Base-by-base conservation (phyloP, 2,329 filamentous ascomycete species). In the Microcyclospora tardicrescens region DNA sequence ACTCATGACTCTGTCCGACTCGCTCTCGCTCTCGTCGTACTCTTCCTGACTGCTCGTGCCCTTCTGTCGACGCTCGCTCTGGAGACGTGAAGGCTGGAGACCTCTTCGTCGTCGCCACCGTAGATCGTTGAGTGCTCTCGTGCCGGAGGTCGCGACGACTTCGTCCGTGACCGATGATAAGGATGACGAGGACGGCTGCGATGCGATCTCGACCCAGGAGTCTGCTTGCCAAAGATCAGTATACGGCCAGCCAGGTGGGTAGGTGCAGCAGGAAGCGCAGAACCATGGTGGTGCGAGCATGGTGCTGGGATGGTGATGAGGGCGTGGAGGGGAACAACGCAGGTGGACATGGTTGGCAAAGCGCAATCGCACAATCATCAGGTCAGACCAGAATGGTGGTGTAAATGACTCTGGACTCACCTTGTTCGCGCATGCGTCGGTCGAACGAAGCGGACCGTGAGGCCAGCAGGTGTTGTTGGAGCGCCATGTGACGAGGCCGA, bases 161-260 rank as follows among this genome's bases (percentile, higher is more conserved):
- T 95, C 87, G 48, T 94, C 86, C 56, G 81, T 77, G 38, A 77
- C 63, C 14, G 74, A 94, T 14, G 87, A 94, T 10, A 94, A 68
- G 11, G 87, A 95, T 2, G 89, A 94, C 2, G 89, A 93, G 0
- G 89, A 95, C 6, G 89, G 86, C 52, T 91, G 84, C 3, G 89
- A 95, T 34, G 82, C 77, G 43, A 98, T 78, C 60, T 98, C 89
- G 51, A 96, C 77, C 91, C 91, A 98, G 8, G 91, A 95, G 66
- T 96, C 91, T 87, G 67, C n/a, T 38, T 37, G 33, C 42, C 47
- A 51, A 44, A 49, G 43, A 51, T 57, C 47, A 57, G 53, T 43
- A 43, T 47, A 50, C 30, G 39, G 42, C 28, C 41, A 37, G 40
- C 39, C 40, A 11, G 43, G 38, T n/a, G 43, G 40, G 28, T 34